phyloP scores from a whole-genome alignment of 495 filamentous ascomycete genomes.

The Penicillium ochrochloron region DNA sequence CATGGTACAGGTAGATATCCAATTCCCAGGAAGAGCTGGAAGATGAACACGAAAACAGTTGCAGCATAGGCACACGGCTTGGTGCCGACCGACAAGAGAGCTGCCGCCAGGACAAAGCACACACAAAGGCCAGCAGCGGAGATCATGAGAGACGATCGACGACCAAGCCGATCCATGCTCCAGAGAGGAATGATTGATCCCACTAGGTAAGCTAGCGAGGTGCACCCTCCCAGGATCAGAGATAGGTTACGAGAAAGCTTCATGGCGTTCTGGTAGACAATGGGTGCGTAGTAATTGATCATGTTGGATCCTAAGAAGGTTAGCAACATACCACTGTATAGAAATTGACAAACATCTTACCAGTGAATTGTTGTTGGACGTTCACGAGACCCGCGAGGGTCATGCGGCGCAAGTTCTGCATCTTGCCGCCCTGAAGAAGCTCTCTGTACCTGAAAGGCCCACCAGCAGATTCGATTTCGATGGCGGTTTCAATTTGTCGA shows the following conservation, averaged over 20 bases:
- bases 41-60: conserved; percentile 52
- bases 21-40: conserved; percentile 53
- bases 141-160: conserved; percentile 54
- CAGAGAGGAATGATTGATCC: conserved; percentile 42
- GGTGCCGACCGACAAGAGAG: conserved; percentile 33
- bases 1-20: conserved; percentile 54
- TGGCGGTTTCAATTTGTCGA: conserved; percentile 39
- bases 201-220: conserved; percentile 42
- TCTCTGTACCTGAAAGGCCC: conserved; percentile 47
- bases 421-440: conserved; percentile 40
- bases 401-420: conserved; percentile 47
- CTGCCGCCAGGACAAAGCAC: conserved; percentile 45
- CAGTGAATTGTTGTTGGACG: conserved; percentile 46
- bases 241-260: conserved; percentile 55
- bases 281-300: conserved; percentile 52
- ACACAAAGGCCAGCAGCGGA: conserved; percentile 51
- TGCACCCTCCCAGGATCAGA: conserved; percentile 57
- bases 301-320: conserved; percentile 55
- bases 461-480: conserved; percentile 42
- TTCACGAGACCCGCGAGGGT: conserved; percentile 41
- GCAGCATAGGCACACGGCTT: conserved; percentile 40
- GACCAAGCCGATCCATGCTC: conserved; percentile 57
- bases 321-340: background rate
- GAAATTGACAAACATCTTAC: background rate
- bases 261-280: conserved; percentile 56